These are phyloP conservation scores for Canariomyces notabilis DNA, from an alignment of 2,329 filamentous ascomycete species.

Conservation along the genomic window DNA sequence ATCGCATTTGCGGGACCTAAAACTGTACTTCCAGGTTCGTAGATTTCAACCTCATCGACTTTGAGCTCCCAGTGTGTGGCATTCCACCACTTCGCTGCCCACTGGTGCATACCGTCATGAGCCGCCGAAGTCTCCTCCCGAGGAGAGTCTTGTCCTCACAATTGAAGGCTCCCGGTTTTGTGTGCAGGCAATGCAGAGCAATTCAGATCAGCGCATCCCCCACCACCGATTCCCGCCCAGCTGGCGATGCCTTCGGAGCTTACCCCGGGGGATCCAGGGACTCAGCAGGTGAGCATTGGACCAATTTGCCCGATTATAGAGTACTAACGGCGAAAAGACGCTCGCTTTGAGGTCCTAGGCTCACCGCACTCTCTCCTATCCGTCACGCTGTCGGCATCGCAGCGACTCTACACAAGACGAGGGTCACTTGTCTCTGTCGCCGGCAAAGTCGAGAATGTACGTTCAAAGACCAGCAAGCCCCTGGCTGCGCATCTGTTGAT, in stretches of 20 bases:
- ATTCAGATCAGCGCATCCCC: constrained; percentile 61
- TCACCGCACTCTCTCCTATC: constrained; percentile 90
- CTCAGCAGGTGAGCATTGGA: constrained; percentile 41
- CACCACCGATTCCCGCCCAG: constrained; percentile 49
- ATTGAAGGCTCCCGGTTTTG: constrained; percentile 29
- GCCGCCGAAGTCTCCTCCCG: constrained; percentile 38
- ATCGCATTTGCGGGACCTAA: background rate
- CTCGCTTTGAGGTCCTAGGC: constrained; percentile 88
- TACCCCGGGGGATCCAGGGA: constrained; percentile 42
- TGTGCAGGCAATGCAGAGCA: constrained; percentile 52
- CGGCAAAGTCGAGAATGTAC: constrained; percentile 84
- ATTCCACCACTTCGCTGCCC: background rate
- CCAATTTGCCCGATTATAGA: background rate
- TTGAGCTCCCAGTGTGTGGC: background rate
- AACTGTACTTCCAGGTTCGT: too few species aligned
- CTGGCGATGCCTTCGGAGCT: constrained; percentile 52
- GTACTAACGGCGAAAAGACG: constrained; percentile 55
- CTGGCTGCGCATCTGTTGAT: too few species aligned
- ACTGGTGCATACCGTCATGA: constrained; percentile 33
- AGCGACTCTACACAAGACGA: constrained; percentile 85
- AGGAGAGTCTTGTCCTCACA: constrained; percentile 30
- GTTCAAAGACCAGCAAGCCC: too few species aligned
- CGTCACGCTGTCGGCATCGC: constrained; percentile 86
- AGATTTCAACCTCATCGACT: background rate
- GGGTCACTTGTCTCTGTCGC: constrained; percentile 87